These are phyloP conservation scores for Glomus cerebriforme DNA, from an alignment of 192 early-diverging fungal genomes.

Conservation along the genomic window DNA sequence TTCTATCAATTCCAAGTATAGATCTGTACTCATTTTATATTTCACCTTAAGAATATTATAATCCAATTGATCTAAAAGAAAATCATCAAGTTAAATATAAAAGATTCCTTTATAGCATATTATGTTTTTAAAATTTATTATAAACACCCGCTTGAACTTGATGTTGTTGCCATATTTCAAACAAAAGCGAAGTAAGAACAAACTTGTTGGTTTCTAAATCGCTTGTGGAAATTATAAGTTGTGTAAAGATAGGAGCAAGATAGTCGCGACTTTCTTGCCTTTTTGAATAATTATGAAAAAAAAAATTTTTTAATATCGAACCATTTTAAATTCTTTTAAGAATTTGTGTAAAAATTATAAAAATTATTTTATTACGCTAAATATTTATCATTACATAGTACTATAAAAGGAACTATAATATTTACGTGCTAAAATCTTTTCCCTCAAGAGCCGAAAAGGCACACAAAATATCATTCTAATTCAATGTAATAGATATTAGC, in stretches of 20 bases:
- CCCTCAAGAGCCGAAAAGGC: neutral
- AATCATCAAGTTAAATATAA: neutral
- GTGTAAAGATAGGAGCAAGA: neutral
- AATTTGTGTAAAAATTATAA: no score
- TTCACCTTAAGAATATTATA: neutral
- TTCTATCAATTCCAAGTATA: neutral
- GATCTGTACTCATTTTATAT: neutral
- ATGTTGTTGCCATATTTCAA: neutral
- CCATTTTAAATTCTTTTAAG: neutral
- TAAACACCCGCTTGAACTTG: neutral
- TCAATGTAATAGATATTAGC: neutral
- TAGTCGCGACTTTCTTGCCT: neutral
- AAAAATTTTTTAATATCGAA: neutral
- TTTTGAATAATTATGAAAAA: neutral
- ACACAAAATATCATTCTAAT: neutral
- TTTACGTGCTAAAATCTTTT: neutral
- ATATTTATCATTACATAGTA: no score
- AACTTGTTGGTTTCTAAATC: neutral
- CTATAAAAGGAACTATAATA: neutral
- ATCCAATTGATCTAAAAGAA: neutral
- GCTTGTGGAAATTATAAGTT: neutral
- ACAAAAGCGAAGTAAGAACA: slow-evolving; percentile 1
- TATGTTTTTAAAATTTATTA: neutral
- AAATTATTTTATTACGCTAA: neutral
- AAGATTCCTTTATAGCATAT: neutral